Base-by-base conservation (phyloP, 805 yeast species). In the Sugiyamaella boreocaroliniensis region DNA sequence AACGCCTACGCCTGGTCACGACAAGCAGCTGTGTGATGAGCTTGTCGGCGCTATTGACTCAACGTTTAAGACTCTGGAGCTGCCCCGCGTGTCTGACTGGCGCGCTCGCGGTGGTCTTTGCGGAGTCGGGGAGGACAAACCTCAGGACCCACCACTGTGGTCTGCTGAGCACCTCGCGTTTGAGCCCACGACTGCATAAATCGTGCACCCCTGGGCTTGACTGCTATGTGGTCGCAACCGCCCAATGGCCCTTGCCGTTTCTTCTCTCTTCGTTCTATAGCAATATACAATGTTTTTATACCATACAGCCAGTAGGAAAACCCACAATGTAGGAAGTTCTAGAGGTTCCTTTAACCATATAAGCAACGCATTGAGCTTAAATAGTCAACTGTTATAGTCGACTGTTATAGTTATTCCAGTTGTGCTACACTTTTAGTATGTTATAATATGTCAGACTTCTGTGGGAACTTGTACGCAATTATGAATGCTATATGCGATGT, bases 1-100 rank as follows among this genome's bases (percentile, higher is more conserved):
- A 66, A 93, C 99, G n/a, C 98, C 99, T 52, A 90, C 99, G 43
- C 99, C 99, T 40, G 97, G 97, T 51, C 99, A 93, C 69, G 79
- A 82, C 16, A 76, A 81, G 54, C 86, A 83, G 53, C 76, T 88
- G 48, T 78, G 92, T 50, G 88, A 89, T 67, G 77, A 81, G 59
- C 78, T 93, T 61, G 76, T 93, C 51, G 79, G 73, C 10, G 89
- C 97, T 11, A 75, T 93, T 47, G 96, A 89, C 61, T 78, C 80
- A 46, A 88, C 90, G 20, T 93, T 92, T 75, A 76, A 74, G 43
- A 85, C 84, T 58, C 76, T 93, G 68, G 77, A 75, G 55, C 78
- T 92, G 68, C 82, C 83, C 69, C 83, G 93, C 67, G 82, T 83
- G 47, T 65, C 74, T 47, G 92, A 87, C 64, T 88, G 97, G 90